Percentiles rank a stretch among this genome's conserved stretches.
These are phyloP conservation scores for Nigrospora osmanthi DNA, from an alignment of 2,329 filamentous ascomycete genomes.

Conservation along the genomic window DNA sequence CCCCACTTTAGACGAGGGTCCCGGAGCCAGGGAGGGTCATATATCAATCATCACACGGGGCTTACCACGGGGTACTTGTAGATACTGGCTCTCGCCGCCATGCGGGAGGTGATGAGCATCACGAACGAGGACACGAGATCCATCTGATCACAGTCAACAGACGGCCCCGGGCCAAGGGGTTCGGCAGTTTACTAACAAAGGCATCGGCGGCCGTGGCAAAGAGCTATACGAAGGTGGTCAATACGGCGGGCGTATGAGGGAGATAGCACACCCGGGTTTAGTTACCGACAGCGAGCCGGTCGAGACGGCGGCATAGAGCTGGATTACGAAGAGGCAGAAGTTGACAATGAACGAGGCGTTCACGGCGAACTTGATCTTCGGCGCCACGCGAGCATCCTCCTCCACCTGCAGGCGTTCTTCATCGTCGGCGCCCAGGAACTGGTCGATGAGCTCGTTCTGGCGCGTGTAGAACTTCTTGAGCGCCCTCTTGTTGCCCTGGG, in stretches of 20 bases:
- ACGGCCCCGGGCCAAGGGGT: slow-evolving; percentile 8
- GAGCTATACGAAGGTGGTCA: slow-evolving; percentile 25
- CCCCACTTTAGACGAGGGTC: slow-evolving; percentile 3
- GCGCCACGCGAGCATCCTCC: slow-evolving; percentile 40
- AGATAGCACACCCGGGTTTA: slow-evolving; percentile 9
- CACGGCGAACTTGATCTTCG: slow-evolving; percentile 45
- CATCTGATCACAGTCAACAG: slow-evolving; percentile 30
- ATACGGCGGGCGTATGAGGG: slow-evolving; percentile 8
- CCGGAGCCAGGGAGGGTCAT: slow-evolving; percentile 3
- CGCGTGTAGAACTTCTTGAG: slow-evolving; percentile 38
- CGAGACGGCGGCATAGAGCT: slow-evolving; percentile 49
- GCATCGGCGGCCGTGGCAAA: slow-evolving; percentile 61
- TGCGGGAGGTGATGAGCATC: slow-evolving; percentile 51
- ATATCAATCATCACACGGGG: slow-evolving; percentile 6
- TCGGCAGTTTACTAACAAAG: slow-evolving; percentile 32
- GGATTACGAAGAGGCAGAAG: slow-evolving; percentile 47
- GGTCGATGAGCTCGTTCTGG: slow-evolving; percentile 40
- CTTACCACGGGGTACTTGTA: slow-evolving; percentile 53
- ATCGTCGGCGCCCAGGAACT: slow-evolving; percentile 46
- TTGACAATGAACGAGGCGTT: slow-evolving; percentile 42
- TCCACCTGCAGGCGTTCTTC: slow-evolving; percentile 44
- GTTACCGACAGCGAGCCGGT: slow-evolving; percentile 47
- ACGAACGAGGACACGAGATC: slow-evolving; percentile 57
- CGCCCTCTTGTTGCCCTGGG: slow-evolving; percentile 31
- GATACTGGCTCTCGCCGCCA: slow-evolving; percentile 51